Conservation (phyloP, 2,329 filamentous ascomycete species). For the Apiospora saccharicola region DNA sequence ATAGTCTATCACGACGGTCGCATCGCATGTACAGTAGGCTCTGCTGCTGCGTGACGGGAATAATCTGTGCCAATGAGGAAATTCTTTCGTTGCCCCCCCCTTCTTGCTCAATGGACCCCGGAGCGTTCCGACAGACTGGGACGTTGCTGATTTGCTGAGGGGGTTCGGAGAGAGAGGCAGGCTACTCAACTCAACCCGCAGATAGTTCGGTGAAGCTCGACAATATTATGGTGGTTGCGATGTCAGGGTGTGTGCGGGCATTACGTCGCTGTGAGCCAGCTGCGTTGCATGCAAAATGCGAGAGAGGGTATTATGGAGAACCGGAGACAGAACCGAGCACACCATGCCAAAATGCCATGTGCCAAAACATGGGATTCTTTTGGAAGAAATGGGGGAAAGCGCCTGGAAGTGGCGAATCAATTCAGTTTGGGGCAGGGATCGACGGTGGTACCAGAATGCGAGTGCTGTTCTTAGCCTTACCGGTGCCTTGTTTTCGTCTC, state of each 20-base stretch:
- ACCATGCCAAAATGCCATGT: slow-evolving; percentile 18
- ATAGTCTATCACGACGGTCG: neutral
- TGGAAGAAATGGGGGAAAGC: neutral
- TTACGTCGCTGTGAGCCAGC: neutral
- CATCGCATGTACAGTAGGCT: neutral
- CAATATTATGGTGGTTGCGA: neutral
- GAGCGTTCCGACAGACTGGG: neutral
- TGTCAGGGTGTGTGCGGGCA: neutral
- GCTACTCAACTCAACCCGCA: neutral
- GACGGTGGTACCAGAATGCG: neutral
- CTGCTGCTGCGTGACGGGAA: neutral
- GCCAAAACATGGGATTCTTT: slow-evolving; percentile 23
- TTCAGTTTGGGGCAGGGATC: slow-evolving; percentile 15
- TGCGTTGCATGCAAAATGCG: neutral
- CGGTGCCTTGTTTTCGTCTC: neutral
- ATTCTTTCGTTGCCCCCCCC: neutral
- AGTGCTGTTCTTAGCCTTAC: neutral
- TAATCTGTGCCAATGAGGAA: neutral
- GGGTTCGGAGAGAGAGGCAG: neutral
- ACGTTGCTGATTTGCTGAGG: neutral
- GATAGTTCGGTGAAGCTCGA: neutral
- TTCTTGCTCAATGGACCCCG: neutral
- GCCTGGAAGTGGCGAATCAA: neutral
- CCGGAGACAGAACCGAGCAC: neutral
- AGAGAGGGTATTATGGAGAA: neutral